Evolutionary conservation across 306 rosid species (phyloP), one percentile per base, ranked within the genome.

Genomic region (Oemleria cerasiformis): DNA sequence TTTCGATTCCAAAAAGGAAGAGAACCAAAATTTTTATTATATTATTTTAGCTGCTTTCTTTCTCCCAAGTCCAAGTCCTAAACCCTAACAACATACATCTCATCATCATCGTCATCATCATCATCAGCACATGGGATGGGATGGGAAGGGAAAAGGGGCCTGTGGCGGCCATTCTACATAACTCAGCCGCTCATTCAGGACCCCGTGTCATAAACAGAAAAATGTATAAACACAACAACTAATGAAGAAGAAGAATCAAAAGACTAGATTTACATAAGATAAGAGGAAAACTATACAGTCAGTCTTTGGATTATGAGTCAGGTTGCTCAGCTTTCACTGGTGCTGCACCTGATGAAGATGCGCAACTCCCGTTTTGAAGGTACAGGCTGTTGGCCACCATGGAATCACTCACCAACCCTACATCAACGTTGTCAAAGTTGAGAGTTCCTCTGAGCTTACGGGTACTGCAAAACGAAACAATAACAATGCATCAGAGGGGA

Each of bases 361-460:
- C 92, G 41, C 92, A 77, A 56, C 92, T 89, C 68, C 96, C 96
- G 63, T 92, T 95, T 78, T 86, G 96, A 77, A 86, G 89, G 81
- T 84, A 89, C 62, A 95, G 88, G 81, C 99, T 95, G 82, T 85
- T 95, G 66, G 99, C 96, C 71, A 95, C 99, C 90, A 89, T 82
- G 17, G 97, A 86, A 74, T 95, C 99, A 63, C 96, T 91, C 7
- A 95, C 97, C 84, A 95, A 80, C 49, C 97, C 99, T 13, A 76
- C 92, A 68, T 95, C 97, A 0, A 80, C 86, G 1, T 88, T 96
- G 34, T 91, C 99, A 0, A 89, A 95, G 73, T 91, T 90, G 66
- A 95, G 91, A 4, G 84, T 68, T 51, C 95, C 96, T 79, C 98
- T 82, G 58, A 90, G 83, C 81, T 92, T 95, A 42, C 97, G 85